Evolutionary conservation across 225 moss, liverwort and hornwort species (phyloP), one percentile per base, ranked within the genome.

Genomic region (Polytrichum commune): DNA sequence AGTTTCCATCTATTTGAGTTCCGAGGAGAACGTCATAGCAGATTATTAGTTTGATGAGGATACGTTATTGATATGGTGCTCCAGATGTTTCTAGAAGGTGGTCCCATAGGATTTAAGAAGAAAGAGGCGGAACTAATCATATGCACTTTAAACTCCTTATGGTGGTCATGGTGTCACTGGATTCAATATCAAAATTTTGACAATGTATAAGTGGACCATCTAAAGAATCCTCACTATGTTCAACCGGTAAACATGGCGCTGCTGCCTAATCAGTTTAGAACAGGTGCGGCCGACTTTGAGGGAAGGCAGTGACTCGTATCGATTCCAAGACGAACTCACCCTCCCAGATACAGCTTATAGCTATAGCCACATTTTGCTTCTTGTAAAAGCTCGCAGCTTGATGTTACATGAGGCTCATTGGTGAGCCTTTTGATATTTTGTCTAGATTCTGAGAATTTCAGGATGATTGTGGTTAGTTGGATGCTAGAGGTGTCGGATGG

Each of bases 241-340:
- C 10, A 35, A 35, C 35, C 9, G 9, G 9, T 35, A 35, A 9
- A 35, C 35, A 10, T 35, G 10, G 35, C 9, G 35, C 2, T 35
- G 35, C 35, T 35, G 9, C 35, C 35, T 9, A 35, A 35, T 9
- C 35, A 35, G 35, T 35, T 9, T 35, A 35, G 9, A 60, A 60
- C 8, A 22, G 60, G n/a, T 60, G 60, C 60, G 5, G 19, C 5
- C 20, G 60, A 22, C n/a, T 60, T 60, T 60, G 60, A 60, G 60
- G 20, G 60, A 60, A 60, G 60, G 19, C 7, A 60, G 60, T 60
- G 60, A 60, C 20, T 60, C n/a, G 3, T 60, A 22, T 60, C 19
- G 60, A 60, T 60, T 60, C 60, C 60, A 60, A 60, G n/a, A n/a
- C 19, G 60, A 60, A 60, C 20, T 60, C n/a, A 58, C 5, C 58